Base-by-base conservation (phyloP, 2,329 filamentous ascomycete species). In the Ophiocordyceps polyrhachis-furcata region DNA sequence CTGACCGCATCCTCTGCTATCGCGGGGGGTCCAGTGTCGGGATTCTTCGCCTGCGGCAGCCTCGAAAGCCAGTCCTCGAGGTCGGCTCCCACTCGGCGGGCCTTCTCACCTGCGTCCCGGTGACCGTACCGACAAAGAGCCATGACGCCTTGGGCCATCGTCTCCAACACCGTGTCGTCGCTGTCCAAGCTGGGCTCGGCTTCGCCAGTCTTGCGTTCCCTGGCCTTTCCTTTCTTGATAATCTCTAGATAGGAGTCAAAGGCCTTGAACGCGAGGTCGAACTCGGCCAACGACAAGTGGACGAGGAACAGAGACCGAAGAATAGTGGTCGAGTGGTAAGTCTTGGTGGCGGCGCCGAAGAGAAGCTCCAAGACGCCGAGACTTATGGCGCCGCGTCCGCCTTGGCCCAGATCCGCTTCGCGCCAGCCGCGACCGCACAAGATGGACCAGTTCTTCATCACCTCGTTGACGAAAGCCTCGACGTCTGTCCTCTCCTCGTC, bases 221-320 rank as follows among this genome's bases (percentile, higher is more conserved):
- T 75, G 19, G 85, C 83, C 62, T 89, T 93, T 46, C 81, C 86
- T 56, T 83, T 83, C 49, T 80, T 81, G 45, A 94, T 76, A 50
- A 98, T 83, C 45, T 93, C 84, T 35, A 93, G 68, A 59, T 96
- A 98, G 1, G 88, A 88, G 58, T 93, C 83, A 49, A 95, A 84
- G 0, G 91, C 84, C 56, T 87, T 87, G 59, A 93, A 79, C 1
- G 88, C 88, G 43, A 96, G 67, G 46, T 94, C 85, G 51, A 95
- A 96, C 53, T 98, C 89, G 9, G 87, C 86, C 17, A 95, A 69
- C 2, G 86, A 76, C 17, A 89, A 70, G 59, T 98, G 91, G 2
- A 94, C 81, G 12, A 78, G 81, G 57, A 96, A 96, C 0, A 98
- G 70, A 54, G 88, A 76, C 47, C 89, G 74, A 28, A 98, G 66